These are phyloP conservation scores for Curvularia sp. DNA, from an alignment of 2,329 filamentous ascomycete species.

Conservation along the genomic window DNA sequence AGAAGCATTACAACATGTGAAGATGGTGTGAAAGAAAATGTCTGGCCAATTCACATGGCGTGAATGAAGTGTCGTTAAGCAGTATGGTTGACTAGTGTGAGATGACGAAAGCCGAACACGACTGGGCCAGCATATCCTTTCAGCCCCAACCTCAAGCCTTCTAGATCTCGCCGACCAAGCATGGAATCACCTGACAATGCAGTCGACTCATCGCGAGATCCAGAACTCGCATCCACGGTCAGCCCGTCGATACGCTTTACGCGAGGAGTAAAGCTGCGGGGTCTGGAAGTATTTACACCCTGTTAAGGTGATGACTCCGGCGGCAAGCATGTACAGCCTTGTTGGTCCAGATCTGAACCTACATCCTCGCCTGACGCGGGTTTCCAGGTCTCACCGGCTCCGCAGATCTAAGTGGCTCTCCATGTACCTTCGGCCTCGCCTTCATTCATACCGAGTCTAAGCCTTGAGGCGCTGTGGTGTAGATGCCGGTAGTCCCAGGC, in stretches of 20 bases:
- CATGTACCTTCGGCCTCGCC: background rate
- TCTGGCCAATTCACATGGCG: background rate
- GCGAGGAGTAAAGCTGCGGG: background rate
- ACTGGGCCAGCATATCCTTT: background rate
- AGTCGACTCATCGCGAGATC: background rate
- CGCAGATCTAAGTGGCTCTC: background rate
- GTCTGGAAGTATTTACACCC: background rate
- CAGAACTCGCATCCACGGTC: background rate
- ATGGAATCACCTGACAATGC: background rate
- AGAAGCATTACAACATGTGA: background rate
- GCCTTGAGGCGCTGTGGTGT: background rate
- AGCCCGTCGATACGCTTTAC: background rate
- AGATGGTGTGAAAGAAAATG: background rate
- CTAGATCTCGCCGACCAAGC: background rate
- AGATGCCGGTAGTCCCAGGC: background rate
- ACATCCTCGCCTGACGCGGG: background rate
- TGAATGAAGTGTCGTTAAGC: background rate
- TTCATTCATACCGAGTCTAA: background rate
- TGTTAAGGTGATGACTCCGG: background rate
- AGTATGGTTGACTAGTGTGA: background rate
- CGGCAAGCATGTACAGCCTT: background rate
- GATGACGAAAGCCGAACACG: background rate
- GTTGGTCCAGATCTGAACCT: background rate
- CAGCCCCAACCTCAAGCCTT: background rate
- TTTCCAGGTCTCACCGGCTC: background rate